Evolutionary conservation across 2,329 filamentous ascomycete species (phyloP), one percentile per base, ranked within the genome.

Genomic region (Lomentospora prolificans): DNA sequence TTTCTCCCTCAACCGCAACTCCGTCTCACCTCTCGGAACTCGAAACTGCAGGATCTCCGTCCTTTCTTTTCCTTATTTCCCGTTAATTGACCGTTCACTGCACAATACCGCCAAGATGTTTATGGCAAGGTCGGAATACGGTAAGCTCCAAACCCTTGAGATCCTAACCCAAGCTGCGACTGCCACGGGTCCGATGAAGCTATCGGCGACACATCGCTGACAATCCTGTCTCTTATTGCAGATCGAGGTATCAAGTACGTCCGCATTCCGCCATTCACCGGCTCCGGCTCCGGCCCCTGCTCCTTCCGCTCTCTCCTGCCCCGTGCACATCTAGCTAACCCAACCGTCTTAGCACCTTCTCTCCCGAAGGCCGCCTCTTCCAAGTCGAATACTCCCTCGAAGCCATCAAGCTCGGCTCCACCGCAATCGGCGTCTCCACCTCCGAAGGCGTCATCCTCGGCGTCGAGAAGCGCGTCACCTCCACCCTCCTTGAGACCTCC

Each of bases 381-480:
- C 94, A 99, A 79, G 94, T 99, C 79, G 94, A 99, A 87, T 99
- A 99, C 84, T 97, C 94, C 58, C 87, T 99, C 72, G 94, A 99
- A 80, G 94, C 94, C 74, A 99, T 99, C 84, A 99, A 99, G 80
- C 89, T 97, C 64, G 94, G 94, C 64, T 95, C 89, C 66, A 99
- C 94, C 64, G 94, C 94, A 69, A 99, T 99, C 76, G 94, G 94
- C 66, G 91, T 99, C 63, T 90, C 94, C 66, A 99, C 94, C 51
- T 88, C 89, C 57, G 89, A 95, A 70, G 94, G 94, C 67, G 91
- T 97, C 60, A 87, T 99, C 68, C 86, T 99, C 53, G 94, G 94
- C 64, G 94, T 99, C 61, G 94, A 99, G 78, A 99, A 99, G 84
- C 91, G 94, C 67, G 94, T 99, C 65, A 99, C 94, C 59, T 96